Base-by-base conservation (phyloP, 164 flowering plant species). In the Vitis rupestris region DNA sequence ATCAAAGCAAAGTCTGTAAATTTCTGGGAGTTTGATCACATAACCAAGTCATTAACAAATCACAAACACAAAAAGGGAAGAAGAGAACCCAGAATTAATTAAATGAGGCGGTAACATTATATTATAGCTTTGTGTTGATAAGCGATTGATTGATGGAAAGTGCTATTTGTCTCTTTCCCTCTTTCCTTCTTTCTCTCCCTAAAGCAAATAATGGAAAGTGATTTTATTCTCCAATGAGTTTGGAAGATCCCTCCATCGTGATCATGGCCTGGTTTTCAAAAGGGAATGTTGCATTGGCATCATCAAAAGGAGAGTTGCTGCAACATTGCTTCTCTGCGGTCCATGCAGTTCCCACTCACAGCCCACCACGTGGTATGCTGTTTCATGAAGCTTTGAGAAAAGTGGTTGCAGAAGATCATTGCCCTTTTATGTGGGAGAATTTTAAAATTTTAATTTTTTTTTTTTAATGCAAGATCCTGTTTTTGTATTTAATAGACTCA, bases 221-320 rank as follows among this genome's bases (percentile, higher is more conserved):
- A 54, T 49, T 69, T 37, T 65, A 68, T 52, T 69, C 84, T 81
- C 84, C 91, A 81, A 84, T 79, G 86, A 78, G 74, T 80, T 85
- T 76, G 91, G 91, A 87, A 87, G 90, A 85, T 82, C 69, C 79
- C 73, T 68, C 9, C 59, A 67, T 66, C 77, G 75, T 67, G 61
- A 59, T 59, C 29, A 59, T n/a, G 16, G 37, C 15, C 15, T 54
- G 58, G n/a, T 54, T 14, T 65, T 65, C 54, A 65, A 65, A 48
- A 53, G 56, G 56, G 56, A 11, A 13, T 14, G 56, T 53, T 53
- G 56, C 8, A n/a, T 53, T 53, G 56, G n/a, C n/a, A 53, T 53
- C 56, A 53, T 14, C n/a, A 53, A 13, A 37, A 37, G 44, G 44
- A 37, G 44, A 3, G 0, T 37, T 37, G 44, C 44, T 37, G 44